Conservation (phyloP, 371 early-diverging fungal species). For the Lichtheimia hyalospora region DNA sequence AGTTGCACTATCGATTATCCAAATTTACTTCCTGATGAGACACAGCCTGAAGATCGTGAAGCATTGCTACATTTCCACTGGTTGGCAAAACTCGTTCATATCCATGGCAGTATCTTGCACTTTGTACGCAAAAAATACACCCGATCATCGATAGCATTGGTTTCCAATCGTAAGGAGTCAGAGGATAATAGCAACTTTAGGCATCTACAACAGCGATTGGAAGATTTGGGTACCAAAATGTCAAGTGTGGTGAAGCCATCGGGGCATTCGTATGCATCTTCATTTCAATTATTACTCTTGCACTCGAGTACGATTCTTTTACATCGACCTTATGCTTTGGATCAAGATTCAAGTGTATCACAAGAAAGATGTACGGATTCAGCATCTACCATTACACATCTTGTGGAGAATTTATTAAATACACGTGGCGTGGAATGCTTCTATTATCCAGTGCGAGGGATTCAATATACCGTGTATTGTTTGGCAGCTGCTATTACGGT, state of each 20-base stretch:
- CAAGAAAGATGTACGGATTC: conserved; percentile 25
- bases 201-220: conserved; percentile 13
- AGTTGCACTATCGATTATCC: conserved; percentile 23
- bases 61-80: conserved; percentile 29
- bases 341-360: conserved; percentile 9
- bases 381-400: conserved; percentile 25
- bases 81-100: conserved; percentile 33
- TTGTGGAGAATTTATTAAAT: conserved; percentile 23
- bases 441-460: conserved; percentile 41
- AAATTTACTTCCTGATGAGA: conserved; percentile 12
- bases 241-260: conserved; percentile 9
- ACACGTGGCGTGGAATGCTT: conserved; percentile 31
- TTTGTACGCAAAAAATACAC: conserved; percentile 30
- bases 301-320: conserved; percentile 19
- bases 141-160: neutral
- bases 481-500: conserved; percentile 39
- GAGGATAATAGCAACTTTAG: conserved; percentile 1
- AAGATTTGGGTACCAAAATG: conserved; percentile 14
- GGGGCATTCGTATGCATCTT: conserved; percentile 2
- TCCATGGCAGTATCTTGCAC: conserved; percentile 29
- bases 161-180: neutral
- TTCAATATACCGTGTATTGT: conserved; percentile 43
- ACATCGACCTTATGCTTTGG: conserved; percentile 14
- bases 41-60: conserved; percentile 14
- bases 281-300: conserved; percentile 16